Conservation (phyloP, 169 alveolate species). For the Eimeria maxima region DNA sequence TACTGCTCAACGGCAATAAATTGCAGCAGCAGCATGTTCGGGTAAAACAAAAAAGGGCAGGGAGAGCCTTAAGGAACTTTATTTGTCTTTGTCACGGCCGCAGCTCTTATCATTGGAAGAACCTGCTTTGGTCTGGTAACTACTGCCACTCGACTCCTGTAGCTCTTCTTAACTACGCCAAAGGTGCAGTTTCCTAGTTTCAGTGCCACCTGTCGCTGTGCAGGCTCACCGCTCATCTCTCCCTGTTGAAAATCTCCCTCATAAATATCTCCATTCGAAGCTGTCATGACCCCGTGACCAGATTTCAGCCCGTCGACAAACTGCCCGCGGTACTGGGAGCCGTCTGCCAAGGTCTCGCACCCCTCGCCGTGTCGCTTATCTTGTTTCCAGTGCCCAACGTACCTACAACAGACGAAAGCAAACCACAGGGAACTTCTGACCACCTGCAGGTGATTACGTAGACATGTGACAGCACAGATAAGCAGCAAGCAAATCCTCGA, state of each 20-base stretch:
- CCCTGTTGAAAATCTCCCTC: slow-evolving; percentile 88
- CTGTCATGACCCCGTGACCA: slow-evolving; percentile 89
- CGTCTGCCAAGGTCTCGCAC: slow-evolving; percentile 85
- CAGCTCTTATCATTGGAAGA: not conserved
- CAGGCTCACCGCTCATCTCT: slow-evolving; percentile 90
- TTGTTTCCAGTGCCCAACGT: slow-evolving; percentile 88
- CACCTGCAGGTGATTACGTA: not conserved
- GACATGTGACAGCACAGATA: not conserved
- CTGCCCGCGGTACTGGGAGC: slow-evolving; percentile 88
- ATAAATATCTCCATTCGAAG: slow-evolving; percentile 88
- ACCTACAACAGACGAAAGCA: slow-evolving; percentile 30
- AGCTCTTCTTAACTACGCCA: not conserved
- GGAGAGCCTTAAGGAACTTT: not conserved
- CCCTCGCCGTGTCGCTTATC: slow-evolving; percentile 90
- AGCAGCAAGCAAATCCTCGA: not conserved
- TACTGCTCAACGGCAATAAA: not conserved
- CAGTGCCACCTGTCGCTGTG: not conserved
- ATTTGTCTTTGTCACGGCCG: not conserved
- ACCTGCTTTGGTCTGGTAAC: not conserved
- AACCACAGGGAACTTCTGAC: not conserved
- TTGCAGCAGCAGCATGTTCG: not conserved
- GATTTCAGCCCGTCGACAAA: slow-evolving; percentile 89
- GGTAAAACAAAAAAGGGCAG: not conserved
- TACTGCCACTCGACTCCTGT: not conserved
- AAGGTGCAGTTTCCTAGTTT: not conserved